Evolutionary conservation across 2,329 filamentous ascomycete genomes (phyloP).

Genomic region (Ophiognomonia clavigignenti-juglandacearum): DNA sequence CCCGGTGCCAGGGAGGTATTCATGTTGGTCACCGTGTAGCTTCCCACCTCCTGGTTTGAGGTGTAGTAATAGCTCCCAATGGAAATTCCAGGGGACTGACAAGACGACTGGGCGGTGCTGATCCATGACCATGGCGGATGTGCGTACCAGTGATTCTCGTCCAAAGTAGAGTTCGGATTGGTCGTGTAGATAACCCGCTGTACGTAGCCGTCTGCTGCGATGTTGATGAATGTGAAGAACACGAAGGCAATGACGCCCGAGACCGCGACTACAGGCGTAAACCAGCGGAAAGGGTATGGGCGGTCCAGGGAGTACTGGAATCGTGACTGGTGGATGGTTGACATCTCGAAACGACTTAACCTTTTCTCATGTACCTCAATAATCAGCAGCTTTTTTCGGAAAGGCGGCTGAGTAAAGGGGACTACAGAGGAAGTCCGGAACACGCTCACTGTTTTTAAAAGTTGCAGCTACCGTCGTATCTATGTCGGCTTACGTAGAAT

Average conservation of each 20-base stretch:
- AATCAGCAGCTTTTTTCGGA: no score
- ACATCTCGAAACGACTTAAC: no score
- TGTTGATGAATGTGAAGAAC: conserved; percentile 11
- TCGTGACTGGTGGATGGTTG: not conserved
- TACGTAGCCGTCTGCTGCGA: conserved; percentile 7
- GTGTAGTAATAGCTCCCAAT: conserved; percentile 12
- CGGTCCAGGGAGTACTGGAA: conserved; percentile 13
- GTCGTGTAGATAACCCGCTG: conserved; percentile 8
- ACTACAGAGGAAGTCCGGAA: no score
- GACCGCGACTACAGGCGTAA: conserved; percentile 5
- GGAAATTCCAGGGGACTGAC: conserved; percentile 8
- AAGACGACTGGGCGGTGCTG: conserved; percentile 11
- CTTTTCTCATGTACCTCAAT: no score
- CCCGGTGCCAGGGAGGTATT: conserved; percentile 2
- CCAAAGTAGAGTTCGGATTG: conserved; percentile 7
- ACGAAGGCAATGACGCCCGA: not conserved
- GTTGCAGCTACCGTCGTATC: no score
- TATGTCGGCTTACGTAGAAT: no score
- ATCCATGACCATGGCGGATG: conserved; percentile 15
- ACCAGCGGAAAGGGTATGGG: conserved; percentile 15
- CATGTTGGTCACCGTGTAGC: conserved; percentile 9
- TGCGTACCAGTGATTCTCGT: conserved; percentile 9
- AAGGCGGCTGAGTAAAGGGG: no score
- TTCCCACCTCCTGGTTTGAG: conserved; percentile 9
- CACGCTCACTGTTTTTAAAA: no score